phyloP scores from a whole-genome alignment of 2,329 filamentous ascomycete genomes.

The Epichloe aotearoae region DNA sequence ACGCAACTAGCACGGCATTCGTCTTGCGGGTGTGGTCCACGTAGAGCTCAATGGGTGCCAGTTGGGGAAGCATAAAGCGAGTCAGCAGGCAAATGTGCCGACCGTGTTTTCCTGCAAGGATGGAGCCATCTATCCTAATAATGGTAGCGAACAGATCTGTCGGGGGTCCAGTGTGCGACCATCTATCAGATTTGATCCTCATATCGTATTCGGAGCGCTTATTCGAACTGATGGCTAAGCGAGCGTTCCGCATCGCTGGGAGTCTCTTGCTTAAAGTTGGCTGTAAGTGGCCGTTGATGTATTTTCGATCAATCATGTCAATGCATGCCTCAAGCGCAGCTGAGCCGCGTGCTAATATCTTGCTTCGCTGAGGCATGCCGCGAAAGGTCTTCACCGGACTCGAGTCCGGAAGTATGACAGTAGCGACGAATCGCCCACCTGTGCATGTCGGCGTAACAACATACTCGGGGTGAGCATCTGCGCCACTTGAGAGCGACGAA shows the following conservation, averaged over 20 bases:
- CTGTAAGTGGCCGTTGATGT: constrained; percentile 61
- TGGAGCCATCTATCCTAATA: constrained; percentile 43
- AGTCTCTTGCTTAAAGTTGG: constrained; percentile 59
- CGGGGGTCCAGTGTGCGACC: constrained; percentile 38
- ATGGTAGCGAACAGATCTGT: constrained; percentile 45
- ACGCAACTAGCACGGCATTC: constrained; percentile 34
- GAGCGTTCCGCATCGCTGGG: constrained; percentile 76
- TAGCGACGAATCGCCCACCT: constrained; percentile 54
- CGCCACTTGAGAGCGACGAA: constrained; percentile 37
- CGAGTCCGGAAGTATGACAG: constrained; percentile 63
- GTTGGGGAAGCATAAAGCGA: constrained; percentile 44
- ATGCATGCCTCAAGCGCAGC: constrained; percentile 79
- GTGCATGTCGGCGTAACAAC: constrained; percentile 34
- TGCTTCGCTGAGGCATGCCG: constrained; percentile 53
- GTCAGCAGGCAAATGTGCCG: constrained; percentile 60
- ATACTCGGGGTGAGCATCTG: constrained; percentile 40
- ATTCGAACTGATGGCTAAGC: constrained; percentile 67
- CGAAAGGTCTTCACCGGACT: constrained; percentile 56
- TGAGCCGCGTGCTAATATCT: constrained; percentile 71
- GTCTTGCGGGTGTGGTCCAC: constrained; percentile 52
- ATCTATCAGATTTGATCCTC: constrained; percentile 65
- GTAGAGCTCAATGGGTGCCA: constrained; percentile 60
- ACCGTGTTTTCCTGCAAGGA: constrained; percentile 43
- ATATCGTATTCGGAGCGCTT: constrained; percentile 63
- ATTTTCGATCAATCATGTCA: constrained; percentile 48